These are phyloP conservation scores for Sphaerulina musiva DNA, from an alignment of 2,329 filamentous ascomycete species.

Conservation along the genomic window DNA sequence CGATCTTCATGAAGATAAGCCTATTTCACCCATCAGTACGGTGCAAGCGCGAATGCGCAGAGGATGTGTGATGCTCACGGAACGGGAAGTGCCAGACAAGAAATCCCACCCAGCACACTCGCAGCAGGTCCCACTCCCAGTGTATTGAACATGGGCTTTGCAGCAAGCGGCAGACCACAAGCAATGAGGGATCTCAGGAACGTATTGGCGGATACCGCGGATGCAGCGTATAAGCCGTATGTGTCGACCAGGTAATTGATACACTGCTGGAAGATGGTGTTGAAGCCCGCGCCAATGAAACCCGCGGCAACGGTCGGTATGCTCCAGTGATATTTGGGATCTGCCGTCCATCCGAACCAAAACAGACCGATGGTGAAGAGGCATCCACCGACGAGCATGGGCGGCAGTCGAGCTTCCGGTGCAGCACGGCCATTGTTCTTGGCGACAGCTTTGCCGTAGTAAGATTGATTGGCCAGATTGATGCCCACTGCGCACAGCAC, in stretches of 20 bases:
- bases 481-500: constrained; percentile 38
- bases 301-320: constrained; percentile 31
- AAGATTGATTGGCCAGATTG: constrained; percentile 45
- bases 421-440: constrained; percentile 32
- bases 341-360: constrained; percentile 23
- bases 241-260: constrained; percentile 42
- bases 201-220: constrained; percentile 46
- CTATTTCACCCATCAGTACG: not conserved
- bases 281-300: constrained; percentile 44
- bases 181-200: constrained; percentile 43
- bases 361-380: constrained; percentile 32
- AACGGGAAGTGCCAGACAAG: constrained; percentile 38
- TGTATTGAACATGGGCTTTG: constrained; percentile 38
- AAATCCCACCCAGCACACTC: constrained; percentile 39
- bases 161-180: constrained; percentile 33
- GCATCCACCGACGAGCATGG: constrained; percentile 42
- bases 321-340: constrained; percentile 35
- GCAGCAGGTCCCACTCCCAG: constrained; percentile 41
- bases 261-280: constrained; percentile 45
- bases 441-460: constrained; percentile 36
- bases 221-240: constrained; percentile 40
- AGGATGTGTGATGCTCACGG: constrained; percentile 21
- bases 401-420: constrained; percentile 37
- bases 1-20: constrained; percentile 42
- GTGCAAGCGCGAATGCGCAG: not conserved